Evolutionary conservation across 352 stramenopile species (phyloP), one percentile per base, ranked within the genome.

Genomic region (Elongisporangium undulatum): DNA sequence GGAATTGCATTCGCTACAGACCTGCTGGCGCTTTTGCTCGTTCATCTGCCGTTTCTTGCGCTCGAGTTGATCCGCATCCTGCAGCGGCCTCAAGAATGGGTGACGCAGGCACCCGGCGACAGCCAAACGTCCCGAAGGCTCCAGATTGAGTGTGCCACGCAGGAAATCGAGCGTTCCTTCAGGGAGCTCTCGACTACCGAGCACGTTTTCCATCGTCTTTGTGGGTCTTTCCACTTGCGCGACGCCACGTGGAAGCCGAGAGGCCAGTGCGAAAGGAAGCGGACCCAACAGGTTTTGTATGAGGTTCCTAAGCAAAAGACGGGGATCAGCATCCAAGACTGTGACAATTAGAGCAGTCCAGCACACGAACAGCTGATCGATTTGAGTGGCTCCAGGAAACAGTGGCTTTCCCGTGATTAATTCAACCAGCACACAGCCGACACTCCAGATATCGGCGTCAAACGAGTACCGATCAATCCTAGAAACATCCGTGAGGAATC

Each of bases 401-500:
- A 94, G 68, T 3, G 85, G 85, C 4, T 77, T 72, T n/a, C 85
- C 85, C 15, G 79, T 90, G 15, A 94, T 66, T 20, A 94, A 65
- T 29, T 94, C 85, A 58, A 87, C 75, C 7, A 92, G 66, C 12
- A 94, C 77, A 50, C 85, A 94, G 2, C 85, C 82, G 2, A 92
- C 76, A 51, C 85, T 89, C 85, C 85, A 94, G 45, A 94, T 82
- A 49, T 94, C 85, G 8, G 85, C 82, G 59, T 90, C 77, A 55
- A 91, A 94, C 17, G 81, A 89, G 68, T 92, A 94, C 21, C 80
- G 80, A 61, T 87, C 82, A 16, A 87, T 69, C 19, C 84, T 93
- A 56, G 4, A 5, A 16, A 19, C 10, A 13, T n/a, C 7, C 50
- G 17, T 19, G 48, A 17, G n/a, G 54, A 38, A 51, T 26, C 1